Evolutionary conservation across 495 filamentous ascomycete species (phyloP).

Genomic region (Apodospora peruviana): DNA sequence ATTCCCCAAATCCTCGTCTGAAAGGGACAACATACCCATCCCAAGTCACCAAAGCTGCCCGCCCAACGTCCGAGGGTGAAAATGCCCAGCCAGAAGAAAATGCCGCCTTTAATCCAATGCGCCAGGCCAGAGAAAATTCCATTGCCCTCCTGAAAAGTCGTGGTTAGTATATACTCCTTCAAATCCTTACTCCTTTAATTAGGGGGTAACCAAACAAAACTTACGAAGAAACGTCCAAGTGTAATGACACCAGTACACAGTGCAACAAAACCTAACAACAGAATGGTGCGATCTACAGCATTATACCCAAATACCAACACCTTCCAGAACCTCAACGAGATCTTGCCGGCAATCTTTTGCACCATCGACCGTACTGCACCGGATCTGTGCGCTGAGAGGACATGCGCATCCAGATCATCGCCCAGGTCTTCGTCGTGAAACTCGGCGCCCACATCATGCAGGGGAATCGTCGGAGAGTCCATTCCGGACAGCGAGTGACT

Average conservation of each 20-base stretch:
- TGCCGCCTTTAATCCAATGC: conserved; percentile 94
- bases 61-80: conserved; percentile 86
- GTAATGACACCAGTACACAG: conserved; percentile 57
- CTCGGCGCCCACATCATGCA: conserved; percentile 45
- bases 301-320: conserved; percentile 35
- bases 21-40: conserved; percentile 56
- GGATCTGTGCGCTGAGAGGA: conserved; percentile 12
- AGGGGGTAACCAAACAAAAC: conserved; percentile 37
- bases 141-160: conserved; percentile 14
- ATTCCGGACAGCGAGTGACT: conserved; percentile 57
- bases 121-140: conserved; percentile 69
- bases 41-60: conserved; percentile 83
- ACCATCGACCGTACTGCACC: conserved; percentile 19
- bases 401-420: conserved; percentile 22
- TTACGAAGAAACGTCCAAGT: conserved; percentile 53
- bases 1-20: background rate
- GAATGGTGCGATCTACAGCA: conserved; percentile 40
- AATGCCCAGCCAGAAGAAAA: conserved; percentile 93
- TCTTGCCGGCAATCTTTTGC: conserved; percentile 25
- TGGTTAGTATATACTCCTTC: background rate
- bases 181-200: too few species aligned
- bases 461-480: conserved; percentile 47
- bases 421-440: conserved; percentile 36
- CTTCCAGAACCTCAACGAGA: conserved; percentile 40
- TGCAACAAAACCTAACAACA: conserved; percentile 50